phyloP scores from a whole-genome alignment of 345 rosid species.

The Raphanus raphanistrum region DNA sequence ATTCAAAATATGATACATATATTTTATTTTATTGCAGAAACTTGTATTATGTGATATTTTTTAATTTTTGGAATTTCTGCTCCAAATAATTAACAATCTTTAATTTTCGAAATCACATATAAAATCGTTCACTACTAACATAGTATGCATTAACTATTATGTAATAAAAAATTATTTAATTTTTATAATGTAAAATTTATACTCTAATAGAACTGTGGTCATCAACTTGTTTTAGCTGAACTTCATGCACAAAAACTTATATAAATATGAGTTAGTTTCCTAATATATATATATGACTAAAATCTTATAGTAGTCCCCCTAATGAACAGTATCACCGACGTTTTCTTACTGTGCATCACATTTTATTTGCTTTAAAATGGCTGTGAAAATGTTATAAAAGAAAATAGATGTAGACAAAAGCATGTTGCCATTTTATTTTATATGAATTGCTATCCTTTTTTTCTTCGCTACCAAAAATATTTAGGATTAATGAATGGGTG shows the following conservation, averaged over 20 bases:
- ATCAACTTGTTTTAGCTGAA: neutral
- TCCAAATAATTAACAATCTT: neutral
- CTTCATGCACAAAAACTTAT: neutral
- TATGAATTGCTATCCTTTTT: too few species aligned
- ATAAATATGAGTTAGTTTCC: neutral
- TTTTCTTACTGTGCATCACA: neutral
- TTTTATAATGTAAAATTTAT: neutral
- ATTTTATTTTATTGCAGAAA: neutral
- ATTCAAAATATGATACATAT: neutral
- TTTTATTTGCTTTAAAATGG: slow-evolving; percentile 5
- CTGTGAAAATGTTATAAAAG: neutral
- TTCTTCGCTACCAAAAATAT: neutral
- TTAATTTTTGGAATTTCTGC: neutral
- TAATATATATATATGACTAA: neutral
- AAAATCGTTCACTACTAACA: neutral
- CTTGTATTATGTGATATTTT: neutral
- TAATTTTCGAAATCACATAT: neutral
- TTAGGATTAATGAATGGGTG: neutral
- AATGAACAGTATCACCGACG: neutral
- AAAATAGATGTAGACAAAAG: neutral
- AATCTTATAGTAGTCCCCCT: neutral
- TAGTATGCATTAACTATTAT: neutral
- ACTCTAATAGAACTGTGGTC: neutral
- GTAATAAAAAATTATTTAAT: neutral
- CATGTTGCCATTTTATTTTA: neutral